Percentiles rank a stretch among this genome's conserved stretches.
Conservation (phyloP, 176 grass and related monocot species). For the Cenchrus fungigraminus region DNA sequence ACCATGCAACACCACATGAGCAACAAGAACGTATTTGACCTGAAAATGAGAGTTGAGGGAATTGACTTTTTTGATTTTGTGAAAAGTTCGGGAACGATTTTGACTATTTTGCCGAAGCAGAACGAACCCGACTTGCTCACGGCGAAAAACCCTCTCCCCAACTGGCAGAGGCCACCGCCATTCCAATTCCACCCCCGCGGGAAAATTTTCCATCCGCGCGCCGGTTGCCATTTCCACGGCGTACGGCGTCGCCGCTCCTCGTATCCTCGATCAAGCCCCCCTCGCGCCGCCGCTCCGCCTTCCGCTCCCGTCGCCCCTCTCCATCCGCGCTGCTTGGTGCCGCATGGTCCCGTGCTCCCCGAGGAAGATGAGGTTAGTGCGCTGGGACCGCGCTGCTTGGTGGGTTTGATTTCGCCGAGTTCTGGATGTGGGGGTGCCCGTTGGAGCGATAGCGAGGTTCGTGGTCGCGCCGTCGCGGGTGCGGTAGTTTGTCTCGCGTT, state of each 20-base stretch:
- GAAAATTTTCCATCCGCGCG: background rate
- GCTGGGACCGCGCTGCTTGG: background rate
- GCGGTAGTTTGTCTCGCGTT: background rate
- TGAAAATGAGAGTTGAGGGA: too few species aligned
- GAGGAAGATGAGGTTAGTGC: slow-evolving; percentile 26
- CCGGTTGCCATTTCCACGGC: background rate
- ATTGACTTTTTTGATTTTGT: too few species aligned
- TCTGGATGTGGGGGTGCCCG: background rate
- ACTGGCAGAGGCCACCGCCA: background rate
- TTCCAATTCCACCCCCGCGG: background rate
- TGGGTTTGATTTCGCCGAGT: background rate
- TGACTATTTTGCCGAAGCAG: background rate
- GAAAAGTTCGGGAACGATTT: too few species aligned
- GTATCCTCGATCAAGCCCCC: background rate
- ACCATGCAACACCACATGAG: too few species aligned
- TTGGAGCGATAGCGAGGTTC: background rate
- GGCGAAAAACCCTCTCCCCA: background rate
- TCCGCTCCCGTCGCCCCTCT: background rate
- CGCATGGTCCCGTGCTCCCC: slow-evolving; percentile 5
- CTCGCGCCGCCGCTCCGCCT: background rate
- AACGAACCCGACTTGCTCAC: background rate
- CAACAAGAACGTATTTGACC: too few species aligned
- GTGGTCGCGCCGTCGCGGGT: background rate
- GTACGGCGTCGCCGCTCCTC: background rate
- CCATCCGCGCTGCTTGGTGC: background rate